Base-by-base conservation (phyloP, 768 basidiomycete genomes). In the Hemileccinum rubropunctum region DNA sequence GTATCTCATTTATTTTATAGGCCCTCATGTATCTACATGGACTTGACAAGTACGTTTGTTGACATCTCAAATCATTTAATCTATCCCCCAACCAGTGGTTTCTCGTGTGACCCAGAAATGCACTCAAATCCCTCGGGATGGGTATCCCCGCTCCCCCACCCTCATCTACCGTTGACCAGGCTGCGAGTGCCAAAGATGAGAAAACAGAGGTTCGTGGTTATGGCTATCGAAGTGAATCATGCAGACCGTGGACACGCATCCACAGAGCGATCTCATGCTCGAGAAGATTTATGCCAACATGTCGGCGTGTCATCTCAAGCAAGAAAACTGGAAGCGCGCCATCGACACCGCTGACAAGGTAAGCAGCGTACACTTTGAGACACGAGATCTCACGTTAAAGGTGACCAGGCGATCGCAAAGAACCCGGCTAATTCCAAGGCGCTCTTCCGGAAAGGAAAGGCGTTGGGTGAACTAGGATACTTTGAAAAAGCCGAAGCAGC, bases 241-340 rank as follows among this genome's bases (percentile, higher is more conserved):
- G 43, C 38, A 34, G 36, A n/a, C 5, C 21, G 6, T 42, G 11
- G 15, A 39, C 45, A 14, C 36, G 28, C 15, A n/a, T 32, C 26
- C 21, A 23, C 32, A 92, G 90, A 76, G 82, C 17, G 91, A 92
- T 63, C 73, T 82, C 10, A 75, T 91, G 34, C 66, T 89, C 17
- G 88, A 88, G 68, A 92, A 87, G 71, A 81, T 91, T 40, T 88
- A 92, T 54, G 80, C 87, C 4, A 93, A 93, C 49, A 87, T 89
- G 86, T 81, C 84, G 3, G 88, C 88, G 6, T 90, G 88, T 57
- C 88, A 92, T 63, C 70, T 92, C 60, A 91, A 89, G 68, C 81
- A 81, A 43, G 73, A 75, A 41, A 93, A 90, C 61, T 93, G 86
- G 86, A 80, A 82, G 60, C 81, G 91, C 13, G 86, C 84, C 0